Percentiles rank a stretch among this genome's conserved stretches.
phyloP scores from a whole-genome alignment of 805 yeast genomes.

The Lachancea thermotolerans region DNA sequence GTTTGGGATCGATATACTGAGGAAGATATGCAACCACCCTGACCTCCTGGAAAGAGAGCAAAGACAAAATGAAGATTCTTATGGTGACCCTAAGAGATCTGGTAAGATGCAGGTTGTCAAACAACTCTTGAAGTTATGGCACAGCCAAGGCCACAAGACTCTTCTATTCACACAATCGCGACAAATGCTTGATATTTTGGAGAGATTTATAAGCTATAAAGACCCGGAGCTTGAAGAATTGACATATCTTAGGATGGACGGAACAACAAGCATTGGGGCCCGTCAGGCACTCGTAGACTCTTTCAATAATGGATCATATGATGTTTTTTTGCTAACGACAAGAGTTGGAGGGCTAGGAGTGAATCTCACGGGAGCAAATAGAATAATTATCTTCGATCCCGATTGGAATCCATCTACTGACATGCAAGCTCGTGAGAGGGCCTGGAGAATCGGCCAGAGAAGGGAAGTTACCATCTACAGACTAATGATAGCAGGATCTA shows the following conservation, averaged over 20 bases:
- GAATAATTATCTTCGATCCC: slow-evolving; percentile 92
- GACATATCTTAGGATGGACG: slow-evolving; percentile 83
- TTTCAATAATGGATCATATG: slow-evolving; percentile 57
- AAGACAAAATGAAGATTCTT: slow-evolving; percentile 25
- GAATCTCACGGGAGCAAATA: slow-evolving; percentile 87
- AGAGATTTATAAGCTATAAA: slow-evolving; percentile 48
- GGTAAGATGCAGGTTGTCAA: slow-evolving; percentile 90
- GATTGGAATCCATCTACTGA: slow-evolving; percentile 99
- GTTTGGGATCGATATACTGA: slow-evolving; percentile 80
- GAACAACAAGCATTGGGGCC: slow-evolving; percentile 71
- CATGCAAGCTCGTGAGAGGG: slow-evolving; percentile 92
- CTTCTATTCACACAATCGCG: slow-evolving; percentile 86
- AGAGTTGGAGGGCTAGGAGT: slow-evolving; percentile 96
- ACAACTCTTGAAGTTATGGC: slow-evolving; percentile 71
- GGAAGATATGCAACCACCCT: slow-evolving; percentile 96
- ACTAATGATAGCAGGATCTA: slow-evolving; percentile 88
- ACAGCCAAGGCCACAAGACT: slow-evolving; percentile 65
- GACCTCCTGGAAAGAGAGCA: slow-evolving; percentile 56
- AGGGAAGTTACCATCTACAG: slow-evolving; percentile 86
- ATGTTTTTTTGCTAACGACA: slow-evolving; percentile 79
- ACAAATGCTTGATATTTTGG: slow-evolving; percentile 88
- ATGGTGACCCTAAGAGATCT: slow-evolving; percentile 56
- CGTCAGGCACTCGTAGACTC: slow-evolving; percentile 76
- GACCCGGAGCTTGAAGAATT: slow-evolving; percentile 32
- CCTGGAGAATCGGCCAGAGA: slow-evolving; percentile 95